Base-by-base conservation (phyloP, 163 green algal species). In the Prototheca stagnorum region DNA sequence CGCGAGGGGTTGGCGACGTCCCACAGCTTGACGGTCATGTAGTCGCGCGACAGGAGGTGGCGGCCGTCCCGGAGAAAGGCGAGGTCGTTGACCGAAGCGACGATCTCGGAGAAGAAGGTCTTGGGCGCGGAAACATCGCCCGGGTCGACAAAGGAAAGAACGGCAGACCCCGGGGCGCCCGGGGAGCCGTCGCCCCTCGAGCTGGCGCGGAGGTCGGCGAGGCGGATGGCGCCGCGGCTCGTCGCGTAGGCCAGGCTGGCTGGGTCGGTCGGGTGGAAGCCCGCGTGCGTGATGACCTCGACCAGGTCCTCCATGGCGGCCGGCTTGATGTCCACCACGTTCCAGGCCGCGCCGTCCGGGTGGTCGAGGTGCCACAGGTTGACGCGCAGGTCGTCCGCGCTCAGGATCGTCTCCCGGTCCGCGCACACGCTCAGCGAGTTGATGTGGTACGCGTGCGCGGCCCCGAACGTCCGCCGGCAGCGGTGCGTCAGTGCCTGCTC, bases 301-400 rank as follows among this genome's bases (percentile, higher is more conserved):
- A 85, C 95, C 21, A 98, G 71, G 68, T 99, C 89, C 56, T 99
- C 91, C 90, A 97, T 96, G 72, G 90, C 92, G 26, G 59, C 35
- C 16, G 91, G 91, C 73, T 98, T 97, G 54, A 97, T 95, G 76
- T 99, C 91, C 36, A 99, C 85, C 21, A 99, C 83, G 65, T 95
- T 97, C 70, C 95, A 98, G 45, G 70, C 81, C 54, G 81, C 65
- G 47, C 29, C 16, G 0, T 47, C 74, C n/a, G n/a, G n/a, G 15
- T 80, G 49, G 37, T 96, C 88, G 40, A 98, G 70, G 73, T 94
- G 85, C 91, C 91, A 99, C 45, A 98, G 71, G 78, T 98, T 94
- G 47, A 99, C 74, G 23, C 87, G 68, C 62, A 99, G 70, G 69
- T 99, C 90, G 49, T 99, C 90, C 3, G 86, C 82, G 9, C 72